Evolutionary conservation across 1,284 basidiomycete species (phyloP), one percentile per base, ranked within the genome.

Genomic region (Ceratobasidium sp.): DNA sequence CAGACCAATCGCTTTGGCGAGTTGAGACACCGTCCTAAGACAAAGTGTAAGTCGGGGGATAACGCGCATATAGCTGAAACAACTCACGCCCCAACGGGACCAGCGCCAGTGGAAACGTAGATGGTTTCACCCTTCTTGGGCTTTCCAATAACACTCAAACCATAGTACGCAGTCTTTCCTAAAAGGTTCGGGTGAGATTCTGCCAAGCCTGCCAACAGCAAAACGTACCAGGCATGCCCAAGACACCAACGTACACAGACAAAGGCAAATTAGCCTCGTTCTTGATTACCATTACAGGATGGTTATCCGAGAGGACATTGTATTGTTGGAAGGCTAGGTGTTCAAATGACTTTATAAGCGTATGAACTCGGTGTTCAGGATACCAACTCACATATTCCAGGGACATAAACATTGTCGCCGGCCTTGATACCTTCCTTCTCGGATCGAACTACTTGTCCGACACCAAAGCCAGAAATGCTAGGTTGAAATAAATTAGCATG

Each of bases 1-100:
- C 33, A 89, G 81, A 0, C 90, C 91, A 14, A 87, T 86, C 5
- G 83, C 82, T 76, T 91, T 92, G 1, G 89, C 90, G n/a, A 91
- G 84, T 82, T 93, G 89, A 31, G 86, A 84, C 15, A 88, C 86
- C 22, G 76, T 59, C n/a, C 77, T 76, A 51, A 15, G n/a, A 51
- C 41, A 1, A 31, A 41, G 36, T 45, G 57, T 64, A 8, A 73
- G 41, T 64, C 14, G 2, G 4, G 29, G 27, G 29, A n/a, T 14
- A 5, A 19, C 14, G 7, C 8, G 33, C 15, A 53, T 9, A 33
- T 24, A 73, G 27, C 6, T 27, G 44, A 54, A 19, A n/a, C 17
- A 17, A 82, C 85, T 77, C 72, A 86, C 87, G 79, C 83, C 78
- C 79, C 83, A 76, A 84, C 88, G 0, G 84, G 83, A 8, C 87